Conservation (phyloP, 108 stramenopile genomes). For the Asterionellopsis glacialis region DNA sequence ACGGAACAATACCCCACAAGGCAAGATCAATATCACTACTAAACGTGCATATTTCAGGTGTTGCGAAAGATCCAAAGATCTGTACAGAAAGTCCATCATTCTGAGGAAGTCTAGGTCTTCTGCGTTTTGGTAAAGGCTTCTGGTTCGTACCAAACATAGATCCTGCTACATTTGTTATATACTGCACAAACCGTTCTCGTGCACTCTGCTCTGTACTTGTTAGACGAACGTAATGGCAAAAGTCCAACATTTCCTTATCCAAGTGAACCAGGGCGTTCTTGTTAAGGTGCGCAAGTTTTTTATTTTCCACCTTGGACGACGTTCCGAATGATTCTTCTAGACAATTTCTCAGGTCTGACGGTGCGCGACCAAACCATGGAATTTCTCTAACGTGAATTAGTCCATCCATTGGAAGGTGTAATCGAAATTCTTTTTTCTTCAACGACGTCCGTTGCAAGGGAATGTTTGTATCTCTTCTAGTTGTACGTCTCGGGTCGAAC, state of each 20-base stretch:
- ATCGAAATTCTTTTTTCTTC: no score
- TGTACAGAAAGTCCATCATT: conserved; percentile 21
- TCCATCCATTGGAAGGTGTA: no score
- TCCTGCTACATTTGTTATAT: conserved; percentile 21
- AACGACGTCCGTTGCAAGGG: no score
- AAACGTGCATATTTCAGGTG: conserved; percentile 63
- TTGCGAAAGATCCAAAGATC: conserved; percentile 77
- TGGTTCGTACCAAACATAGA: background rate
- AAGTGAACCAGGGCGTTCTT: background rate
- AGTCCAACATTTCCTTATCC: conserved; percentile 50
- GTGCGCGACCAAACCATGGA: no score
- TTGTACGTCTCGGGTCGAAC: no score
- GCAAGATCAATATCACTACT: conserved; percentile 70
- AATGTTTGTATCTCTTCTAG: no score
- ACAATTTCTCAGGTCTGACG: no score
- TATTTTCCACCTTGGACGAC: no score
- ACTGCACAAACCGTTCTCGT: conserved; percentile 32
- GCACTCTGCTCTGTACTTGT: conserved; percentile 39
- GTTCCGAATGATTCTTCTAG: no score
- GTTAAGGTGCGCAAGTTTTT: no score
- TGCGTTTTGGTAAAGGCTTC: conserved; percentile 1
- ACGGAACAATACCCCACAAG: conserved; percentile 60
- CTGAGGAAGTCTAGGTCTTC: background rate
- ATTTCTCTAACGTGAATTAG: no score
- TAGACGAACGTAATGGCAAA: conserved; percentile 59